Conservation (phyloP, 345 rosid species). For the Syzygium aromaticum region DNA sequence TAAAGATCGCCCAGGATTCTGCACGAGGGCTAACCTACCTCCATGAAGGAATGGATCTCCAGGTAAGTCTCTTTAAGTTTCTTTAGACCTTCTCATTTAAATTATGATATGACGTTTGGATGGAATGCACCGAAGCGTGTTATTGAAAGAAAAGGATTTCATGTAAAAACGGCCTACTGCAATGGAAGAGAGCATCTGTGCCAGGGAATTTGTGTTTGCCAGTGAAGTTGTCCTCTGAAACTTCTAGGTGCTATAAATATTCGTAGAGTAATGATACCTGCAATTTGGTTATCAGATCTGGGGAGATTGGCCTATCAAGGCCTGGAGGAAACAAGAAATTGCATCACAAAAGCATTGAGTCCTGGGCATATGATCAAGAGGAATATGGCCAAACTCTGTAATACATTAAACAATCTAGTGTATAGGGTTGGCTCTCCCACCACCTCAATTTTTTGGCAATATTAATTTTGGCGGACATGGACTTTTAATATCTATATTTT, state of each 20-base stretch:
- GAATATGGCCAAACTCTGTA: not conserved
- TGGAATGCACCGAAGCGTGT: not conserved
- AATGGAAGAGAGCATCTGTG: not conserved
- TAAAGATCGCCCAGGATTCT: constrained; percentile 80
- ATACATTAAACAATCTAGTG: not conserved
- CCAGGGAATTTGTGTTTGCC: not conserved
- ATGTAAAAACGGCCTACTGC: not conserved
- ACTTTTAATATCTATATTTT: not conserved
- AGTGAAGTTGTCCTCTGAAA: not conserved
- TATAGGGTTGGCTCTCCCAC: not conserved
- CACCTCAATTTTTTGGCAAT: not conserved
- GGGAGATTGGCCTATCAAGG: not conserved
- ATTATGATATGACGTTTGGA: not conserved
- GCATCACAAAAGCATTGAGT: not conserved
- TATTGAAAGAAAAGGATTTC: not conserved
- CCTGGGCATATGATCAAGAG: not conserved
- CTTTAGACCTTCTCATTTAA: not conserved
- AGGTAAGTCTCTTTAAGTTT: constrained; percentile 31
- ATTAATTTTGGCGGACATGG: not conserved
- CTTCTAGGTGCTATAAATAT: not conserved
- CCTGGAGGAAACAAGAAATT: not conserved
- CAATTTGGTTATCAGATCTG: not conserved
- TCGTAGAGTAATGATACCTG: not conserved
- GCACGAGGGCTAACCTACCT: constrained; percentile 86
- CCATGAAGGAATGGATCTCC: constrained; percentile 94